phyloP scores from a whole-genome alignment of 2,329 filamentous ascomycete genomes.

The Fonsecaea erecta region DNA sequence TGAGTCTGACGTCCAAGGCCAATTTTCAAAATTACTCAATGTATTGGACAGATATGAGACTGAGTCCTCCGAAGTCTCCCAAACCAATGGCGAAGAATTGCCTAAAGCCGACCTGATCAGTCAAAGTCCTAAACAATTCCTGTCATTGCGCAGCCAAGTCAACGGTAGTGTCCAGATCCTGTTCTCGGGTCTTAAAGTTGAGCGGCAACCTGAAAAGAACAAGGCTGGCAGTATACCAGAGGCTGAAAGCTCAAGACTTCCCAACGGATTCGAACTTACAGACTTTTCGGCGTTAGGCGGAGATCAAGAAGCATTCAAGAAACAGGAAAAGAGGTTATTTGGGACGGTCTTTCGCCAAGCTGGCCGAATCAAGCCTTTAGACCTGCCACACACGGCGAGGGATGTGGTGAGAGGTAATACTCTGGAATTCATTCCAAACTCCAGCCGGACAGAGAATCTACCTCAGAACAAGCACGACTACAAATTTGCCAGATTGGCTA shows the following conservation, averaged over 20 bases:
- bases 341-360: slow-evolving; percentile 52
- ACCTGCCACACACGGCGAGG: slow-evolving; percentile 47
- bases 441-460: slow-evolving; percentile 14
- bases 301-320: slow-evolving; percentile 38
- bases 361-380: slow-evolving; percentile 45
- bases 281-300: slow-evolving; percentile 44
- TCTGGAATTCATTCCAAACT: slow-evolving; percentile 23
- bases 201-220: slow-evolving; percentile 53
- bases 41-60: slow-evolving; percentile 14
- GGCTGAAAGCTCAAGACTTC: slow-evolving; percentile 58
- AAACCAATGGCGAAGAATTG: slow-evolving; percentile 19
- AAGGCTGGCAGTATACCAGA: slow-evolving; percentile 2
- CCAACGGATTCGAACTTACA: slow-evolving; percentile 73
- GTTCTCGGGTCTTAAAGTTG: slow-evolving; percentile 79
- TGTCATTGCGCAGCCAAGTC: slow-evolving; percentile 35
- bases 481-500: slow-evolving; percentile 46
- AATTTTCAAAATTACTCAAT: slow-evolving; percentile 25
- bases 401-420: slow-evolving; percentile 40
- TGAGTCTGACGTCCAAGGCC: slow-evolving; percentile 13
- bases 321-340: slow-evolving; percentile 46
- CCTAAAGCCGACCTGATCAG: slow-evolving; percentile 9
- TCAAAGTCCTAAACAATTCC: slow-evolving; percentile 24
- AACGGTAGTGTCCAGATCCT: slow-evolving; percentile 69
- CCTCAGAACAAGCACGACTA: slow-evolving; percentile 48
- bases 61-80: slow-evolving; percentile 1